Conservation (phyloP, 1,139 yeast genomes). For the Blastobotrys capitulatus region DNA sequence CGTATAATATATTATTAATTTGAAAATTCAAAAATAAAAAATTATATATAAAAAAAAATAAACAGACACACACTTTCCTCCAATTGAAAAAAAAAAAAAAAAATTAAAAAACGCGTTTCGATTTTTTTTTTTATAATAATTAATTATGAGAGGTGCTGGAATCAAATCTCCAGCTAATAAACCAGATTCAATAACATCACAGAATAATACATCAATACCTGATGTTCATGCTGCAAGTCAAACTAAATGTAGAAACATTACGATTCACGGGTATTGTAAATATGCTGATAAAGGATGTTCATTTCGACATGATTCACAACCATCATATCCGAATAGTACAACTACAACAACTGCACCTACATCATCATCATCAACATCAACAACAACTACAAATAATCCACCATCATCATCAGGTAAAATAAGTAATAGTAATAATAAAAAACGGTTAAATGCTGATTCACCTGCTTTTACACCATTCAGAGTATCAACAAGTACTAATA, state of each 20-base stretch:
- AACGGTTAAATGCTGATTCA: conserved; percentile 55
- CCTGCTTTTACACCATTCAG: conserved; percentile 57
- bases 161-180: conserved; percentile 3
- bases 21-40: no score
- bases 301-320: conserved; percentile 54
- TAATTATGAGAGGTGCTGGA: conserved; percentile 7
- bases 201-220: neutral
- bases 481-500: no score
- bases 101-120: neutral
- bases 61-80: no score
- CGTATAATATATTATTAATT: no score
- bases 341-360: neutral
- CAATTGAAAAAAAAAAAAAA: no score
- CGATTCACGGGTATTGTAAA: conserved; percentile 85
- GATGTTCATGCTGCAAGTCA: conserved; percentile 35
- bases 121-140: neutral
- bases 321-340: neutral
- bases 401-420: conserved; percentile 26
- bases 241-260: conserved; percentile 78
- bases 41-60: no score
- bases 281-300: conserved; percentile 87
- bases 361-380: neutral
- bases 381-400: neutral
- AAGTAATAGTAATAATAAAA: conserved; percentile 51
- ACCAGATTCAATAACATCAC: neutral